A percentile compares a stretch with the other conserved stretches of the same genome.
These are phyloP conservation scores for Globisporangium polare DNA, from an alignment of 352 stramenopile genomes.

Conservation along the genomic window DNA sequence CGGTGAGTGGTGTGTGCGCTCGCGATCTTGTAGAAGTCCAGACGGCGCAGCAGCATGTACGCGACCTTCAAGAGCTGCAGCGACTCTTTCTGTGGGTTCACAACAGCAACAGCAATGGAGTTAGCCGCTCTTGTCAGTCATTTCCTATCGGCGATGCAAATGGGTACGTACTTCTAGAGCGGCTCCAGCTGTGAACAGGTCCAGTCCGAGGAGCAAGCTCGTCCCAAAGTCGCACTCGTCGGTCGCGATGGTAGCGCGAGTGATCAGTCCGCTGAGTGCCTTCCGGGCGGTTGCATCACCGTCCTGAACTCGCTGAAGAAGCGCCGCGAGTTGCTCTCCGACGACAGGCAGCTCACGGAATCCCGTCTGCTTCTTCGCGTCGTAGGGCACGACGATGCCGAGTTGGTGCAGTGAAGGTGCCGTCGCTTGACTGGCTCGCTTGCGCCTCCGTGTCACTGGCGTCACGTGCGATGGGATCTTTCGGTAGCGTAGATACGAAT, in stretches of 20 bases:
- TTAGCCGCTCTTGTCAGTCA: background rate
- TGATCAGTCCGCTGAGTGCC: conserved; percentile 49
- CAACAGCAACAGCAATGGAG: background rate
- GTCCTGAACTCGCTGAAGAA: conserved; percentile 26
- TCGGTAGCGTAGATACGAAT: background rate
- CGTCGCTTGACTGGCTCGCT: conserved; percentile 26
- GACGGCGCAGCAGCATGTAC: conserved; percentile 21
- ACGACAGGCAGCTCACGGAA: conserved; percentile 49
- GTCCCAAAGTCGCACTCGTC: conserved; percentile 75
- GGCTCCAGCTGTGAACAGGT: conserved; percentile 44
- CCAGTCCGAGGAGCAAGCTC: conserved; percentile 50
- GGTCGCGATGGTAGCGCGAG: conserved; percentile 57
- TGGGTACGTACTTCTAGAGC: conserved; percentile 27
- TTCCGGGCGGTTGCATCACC: conserved; percentile 24
- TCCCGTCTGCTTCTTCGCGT: conserved; percentile 45
- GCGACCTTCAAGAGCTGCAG: conserved; percentile 17
- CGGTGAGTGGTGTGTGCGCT: conserved; percentile 2
- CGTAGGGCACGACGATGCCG: conserved; percentile 48
- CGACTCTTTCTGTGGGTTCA: conserved; percentile 16
- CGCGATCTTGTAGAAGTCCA: conserved; percentile 15
- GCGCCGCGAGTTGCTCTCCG: conserved; percentile 24
- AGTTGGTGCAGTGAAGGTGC: conserved; percentile 36
- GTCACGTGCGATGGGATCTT: conserved; percentile 8
- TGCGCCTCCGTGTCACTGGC: conserved; percentile 18
- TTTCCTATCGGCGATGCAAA: background rate